These are phyloP conservation scores for Fusarium napiforme DNA, from an alignment of 2,329 filamentous ascomycete species.

Conservation along the genomic window DNA sequence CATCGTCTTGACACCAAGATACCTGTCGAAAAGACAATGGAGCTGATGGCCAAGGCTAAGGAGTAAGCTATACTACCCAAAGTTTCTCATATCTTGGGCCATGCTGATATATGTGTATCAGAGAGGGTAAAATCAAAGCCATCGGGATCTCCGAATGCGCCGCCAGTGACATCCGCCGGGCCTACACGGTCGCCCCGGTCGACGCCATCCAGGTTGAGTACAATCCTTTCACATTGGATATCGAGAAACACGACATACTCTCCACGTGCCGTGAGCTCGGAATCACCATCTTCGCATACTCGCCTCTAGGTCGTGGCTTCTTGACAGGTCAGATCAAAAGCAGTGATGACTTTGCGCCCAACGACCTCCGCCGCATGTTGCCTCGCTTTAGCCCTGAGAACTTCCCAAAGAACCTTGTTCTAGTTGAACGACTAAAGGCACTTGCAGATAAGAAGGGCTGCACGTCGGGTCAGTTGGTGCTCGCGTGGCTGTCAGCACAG, in stretches of 20 bases:
- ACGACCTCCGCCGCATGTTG: neutral
- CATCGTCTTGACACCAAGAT: neutral
- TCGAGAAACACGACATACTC: neutral
- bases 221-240: neutral
- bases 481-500: neutral
- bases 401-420: neutral
- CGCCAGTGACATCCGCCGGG: neutral
- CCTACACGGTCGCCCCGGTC: neutral
- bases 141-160: neutral
- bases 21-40: neutral
- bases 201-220: neutral
- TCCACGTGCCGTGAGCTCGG: neutral
- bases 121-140: neutral
- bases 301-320: neutral
- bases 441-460: neutral
- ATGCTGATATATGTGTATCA: neutral
- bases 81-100: fast-evolving
- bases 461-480: neutral
- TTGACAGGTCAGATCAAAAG: neutral
- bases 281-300: neutral
- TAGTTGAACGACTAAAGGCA: fast-evolving
- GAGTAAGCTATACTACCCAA: neutral
- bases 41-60: neutral
- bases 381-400: neutral
- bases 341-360: neutral